Evolutionary conservation across 805 yeast genomes (phyloP), one percentile per base, ranked within the genome.

Genomic region (Kuraishia piskuri): DNA sequence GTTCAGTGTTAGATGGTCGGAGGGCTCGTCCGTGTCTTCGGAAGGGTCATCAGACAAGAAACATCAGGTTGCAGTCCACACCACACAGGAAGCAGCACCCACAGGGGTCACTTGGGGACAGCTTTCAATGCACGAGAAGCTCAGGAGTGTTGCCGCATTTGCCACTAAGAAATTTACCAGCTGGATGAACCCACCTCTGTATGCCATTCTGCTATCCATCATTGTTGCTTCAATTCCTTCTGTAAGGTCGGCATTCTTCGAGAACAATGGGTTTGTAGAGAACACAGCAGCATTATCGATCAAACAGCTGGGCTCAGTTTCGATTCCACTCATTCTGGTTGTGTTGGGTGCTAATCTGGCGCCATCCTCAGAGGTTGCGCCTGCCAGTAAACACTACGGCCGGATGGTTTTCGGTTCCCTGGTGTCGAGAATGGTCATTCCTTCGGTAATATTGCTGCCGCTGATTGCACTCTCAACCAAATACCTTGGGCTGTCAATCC

Each of bases 181-280:
- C 7, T 76, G 76, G 55, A 84, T 87, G 88, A 87, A 87, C 62
- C 94, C 95, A n/a, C 95, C 94, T 17, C 69, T 87, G 53, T 87
- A 84, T 68, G 84, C 95, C 8, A 87, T 87, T 91, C 63, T 83
- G 10, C 66, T 82, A 1, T 77, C 91, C 2, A 79, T 87, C 17
- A 52, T 86, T 22, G 86, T 87, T 53, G 94, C 92, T 2, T 78
- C 88, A 0, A 71, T 84, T 20, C 84, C 87, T 4, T 67, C 68
- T 2, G 58, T 87, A 19, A 86, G 84, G 61, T 68, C 72, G 40
- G 72, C 74, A 52, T 80, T 87, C 56, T 86, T 82, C 63, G 77
- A 74, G 54, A 71, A 77, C 31, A 66, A 76, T 53, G 84, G 90
- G 0, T 86, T 87, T 60, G 61, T 84, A 24, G 82, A 81, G 58